Base-by-base conservation (phyloP, 1,284 basidiomycete genomes). In the Tremellales sp. region DNA sequence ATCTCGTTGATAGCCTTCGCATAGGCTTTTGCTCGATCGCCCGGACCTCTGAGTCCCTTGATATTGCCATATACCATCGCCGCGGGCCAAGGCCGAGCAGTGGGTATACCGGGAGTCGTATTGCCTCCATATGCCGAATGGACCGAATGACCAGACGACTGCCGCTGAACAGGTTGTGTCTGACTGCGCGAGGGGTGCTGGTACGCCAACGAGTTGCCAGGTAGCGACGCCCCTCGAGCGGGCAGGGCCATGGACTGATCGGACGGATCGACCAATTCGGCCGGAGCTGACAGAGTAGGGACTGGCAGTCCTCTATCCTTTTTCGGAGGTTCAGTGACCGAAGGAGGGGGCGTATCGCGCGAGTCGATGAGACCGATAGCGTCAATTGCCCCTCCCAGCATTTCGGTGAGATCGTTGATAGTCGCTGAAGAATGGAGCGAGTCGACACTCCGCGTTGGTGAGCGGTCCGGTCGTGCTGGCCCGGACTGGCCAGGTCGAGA, bases 1-100 rank as follows among this genome's bases (percentile, higher is more conserved):
- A 94, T 73, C 61, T 91, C 88, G 63, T 89, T 89, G 58, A 93
- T 87, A 72, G 89, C 90, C 54, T 77, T 75, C 7, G 87, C 86
- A 65, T 94, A 96, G 40, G 82, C 81, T 25, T 77, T 69, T 43
- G 86, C 87, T 35, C 90, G 79, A 64, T 94, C 91, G 3, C 83
- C 67, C 0, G 86, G 62, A 25, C 78, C 84, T 61, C 79, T 81
- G 70, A 81, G 78, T 11, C 63, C 58, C 48, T 80, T 73, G 11
- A 94, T 79, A 63, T 92, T 86, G 19, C 79, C 77, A 60, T 80
- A 87, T 54, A 81, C 78, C 82, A 92, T 83, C 4, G 88, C 86
- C 21, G 82, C 74, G 0, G 89, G 88, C 73, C 83, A 82, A 4
- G 75, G 79, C 74, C 60, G 73, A 76, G 37, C 78, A 76, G 63